phyloP scores from a whole-genome alignment of 805 yeast genomes.

The Scheffersomyces coipomensis region DNA sequence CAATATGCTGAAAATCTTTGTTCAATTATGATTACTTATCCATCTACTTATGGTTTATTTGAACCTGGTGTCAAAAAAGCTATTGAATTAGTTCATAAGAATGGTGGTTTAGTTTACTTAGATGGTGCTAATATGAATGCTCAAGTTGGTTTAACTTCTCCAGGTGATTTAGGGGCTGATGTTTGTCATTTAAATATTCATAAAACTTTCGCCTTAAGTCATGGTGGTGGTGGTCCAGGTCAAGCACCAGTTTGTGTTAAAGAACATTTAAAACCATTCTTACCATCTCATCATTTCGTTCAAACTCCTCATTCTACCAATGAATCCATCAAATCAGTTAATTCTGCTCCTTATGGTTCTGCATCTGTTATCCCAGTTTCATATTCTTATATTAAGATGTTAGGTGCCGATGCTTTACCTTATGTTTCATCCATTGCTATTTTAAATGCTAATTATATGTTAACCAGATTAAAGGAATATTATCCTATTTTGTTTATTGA shows the following conservation, averaged over 20 bases:
- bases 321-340: conserved; percentile 69
- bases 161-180: conserved; percentile 97
- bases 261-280: conserved; percentile 70
- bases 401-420: conserved; percentile 84
- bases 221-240: conserved; percentile 99
- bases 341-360: conserved; percentile 95
- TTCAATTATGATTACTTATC: conserved; percentile 94
- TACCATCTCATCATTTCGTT: conserved; percentile 75
- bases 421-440: conserved; percentile 88
- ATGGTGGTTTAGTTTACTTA: conserved; percentile 95
- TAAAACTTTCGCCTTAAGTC: conserved; percentile 96
- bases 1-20: conserved; percentile 72
- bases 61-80: conserved; percentile 89
- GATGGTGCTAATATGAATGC: conserved; percentile 99
- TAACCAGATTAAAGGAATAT: conserved; percentile 65
- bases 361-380: conserved; percentile 92
- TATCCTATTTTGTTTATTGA: conserved; percentile 78
- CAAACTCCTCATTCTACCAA: conserved; percentile 47
- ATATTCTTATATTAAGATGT: conserved; percentile 90
- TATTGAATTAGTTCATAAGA: conserved; percentile 74
- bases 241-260: conserved; percentile 97
- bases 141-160: conserved; percentile 94
- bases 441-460: conserved; percentile 95
- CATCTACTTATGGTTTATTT: conserved; percentile 94
- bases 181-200: conserved; percentile 96